Percentiles rank a stretch among this genome's conserved stretches.
Evolutionary conservation across 345 rosid genomes (phyloP).

Genomic region (Toxicodendron radicans): DNA sequence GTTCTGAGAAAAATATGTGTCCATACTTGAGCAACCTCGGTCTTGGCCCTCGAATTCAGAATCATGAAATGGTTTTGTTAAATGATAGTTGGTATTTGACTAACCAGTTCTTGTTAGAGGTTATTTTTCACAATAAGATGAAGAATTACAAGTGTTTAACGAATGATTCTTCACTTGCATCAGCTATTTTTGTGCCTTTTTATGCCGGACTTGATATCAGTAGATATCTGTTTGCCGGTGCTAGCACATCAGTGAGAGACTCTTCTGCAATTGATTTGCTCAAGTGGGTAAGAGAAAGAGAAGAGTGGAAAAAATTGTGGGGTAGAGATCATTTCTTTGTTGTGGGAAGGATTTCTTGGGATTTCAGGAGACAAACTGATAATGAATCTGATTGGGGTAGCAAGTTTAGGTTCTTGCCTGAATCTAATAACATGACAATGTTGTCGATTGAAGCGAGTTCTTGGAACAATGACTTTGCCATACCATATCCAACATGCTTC

Average conservation of each 20-base stretch:
- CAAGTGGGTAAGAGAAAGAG: slow-evolving; percentile 44
- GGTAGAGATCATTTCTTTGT: slow-evolving; percentile 73
- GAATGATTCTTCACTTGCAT: slow-evolving; percentile 52
- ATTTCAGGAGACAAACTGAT: slow-evolving; percentile 60
- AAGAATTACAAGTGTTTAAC: slow-evolving; percentile 59
- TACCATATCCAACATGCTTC: slow-evolving; percentile 66
- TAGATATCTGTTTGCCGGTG: slow-evolving; percentile 59
- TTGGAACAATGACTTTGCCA: slow-evolving; percentile 65
- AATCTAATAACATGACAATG: slow-evolving; percentile 63
- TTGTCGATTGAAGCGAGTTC: slow-evolving; percentile 60
- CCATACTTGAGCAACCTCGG: slow-evolving; percentile 55
- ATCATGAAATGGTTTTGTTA: slow-evolving; percentile 38
- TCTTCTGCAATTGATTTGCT: slow-evolving; percentile 44
- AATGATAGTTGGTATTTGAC: slow-evolving; percentile 53
- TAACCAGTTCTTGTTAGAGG: slow-evolving; percentile 68
- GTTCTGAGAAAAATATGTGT: slow-evolving; percentile 60
- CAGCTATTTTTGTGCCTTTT: slow-evolving; percentile 61
- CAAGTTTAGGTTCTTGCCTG: slow-evolving; percentile 63
- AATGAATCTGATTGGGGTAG: slow-evolving; percentile 67
- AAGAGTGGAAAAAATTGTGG: slow-evolving; percentile 55
- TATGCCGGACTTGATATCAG: slow-evolving; percentile 72
- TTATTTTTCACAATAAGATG: slow-evolving; percentile 63
- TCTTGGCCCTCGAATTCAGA: slow-evolving; percentile 47
- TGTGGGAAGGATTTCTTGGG: slow-evolving; percentile 75
- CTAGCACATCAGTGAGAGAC: slow-evolving; percentile 46